Percentiles rank a stretch among this genome's conserved stretches.
Evolutionary conservation across 2,329 filamentous ascomycete species (phyloP).

Genomic region (Aspergillus chevalieri): DNA sequence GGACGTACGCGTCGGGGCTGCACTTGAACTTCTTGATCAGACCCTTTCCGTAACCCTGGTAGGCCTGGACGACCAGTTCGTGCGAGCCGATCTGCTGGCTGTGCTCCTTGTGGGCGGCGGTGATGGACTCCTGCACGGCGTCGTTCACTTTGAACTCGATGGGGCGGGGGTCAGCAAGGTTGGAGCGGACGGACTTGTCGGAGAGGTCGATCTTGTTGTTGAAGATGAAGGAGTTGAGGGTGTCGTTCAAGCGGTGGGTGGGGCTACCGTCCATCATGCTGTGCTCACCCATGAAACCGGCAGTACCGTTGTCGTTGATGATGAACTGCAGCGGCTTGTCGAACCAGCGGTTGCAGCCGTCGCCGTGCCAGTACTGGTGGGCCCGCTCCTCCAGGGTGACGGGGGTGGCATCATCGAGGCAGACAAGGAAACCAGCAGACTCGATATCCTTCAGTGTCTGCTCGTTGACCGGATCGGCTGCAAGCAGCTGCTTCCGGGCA

Average conservation of each 20-base stretch:
- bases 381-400: conserved; percentile 94
- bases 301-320: conserved; percentile 93
- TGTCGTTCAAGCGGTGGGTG: conserved; percentile 93
- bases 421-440: conserved; percentile 82
- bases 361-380: conserved; percentile 96
- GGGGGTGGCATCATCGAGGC: conserved; percentile 83
- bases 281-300: conserved; percentile 97
- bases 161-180: conserved; percentile 71
- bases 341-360: conserved; percentile 92
- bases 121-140: conserved; percentile 70
- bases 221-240: conserved; percentile 85
- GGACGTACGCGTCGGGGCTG: conserved; percentile 93
- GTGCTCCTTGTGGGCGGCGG: conserved; percentile 73
- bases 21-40: conserved; percentile 99
- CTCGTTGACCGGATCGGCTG: conserved; percentile 72
- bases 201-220: conserved; percentile 90
- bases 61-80: conserved; percentile 87
- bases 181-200: conserved; percentile 68
- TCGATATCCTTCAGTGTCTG: conserved; percentile 74
- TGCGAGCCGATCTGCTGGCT: conserved; percentile 74
- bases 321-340: conserved; percentile 99
- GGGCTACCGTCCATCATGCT: conserved; percentile 99
- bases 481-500: conserved; percentile 68
- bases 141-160: conserved; percentile 73
- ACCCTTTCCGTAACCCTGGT: conserved; percentile 95